These are phyloP conservation scores for Moesziomyces antarcticus DNA, from an alignment of 1,284 basidiomycete genomes.

Conservation along the genomic window DNA sequence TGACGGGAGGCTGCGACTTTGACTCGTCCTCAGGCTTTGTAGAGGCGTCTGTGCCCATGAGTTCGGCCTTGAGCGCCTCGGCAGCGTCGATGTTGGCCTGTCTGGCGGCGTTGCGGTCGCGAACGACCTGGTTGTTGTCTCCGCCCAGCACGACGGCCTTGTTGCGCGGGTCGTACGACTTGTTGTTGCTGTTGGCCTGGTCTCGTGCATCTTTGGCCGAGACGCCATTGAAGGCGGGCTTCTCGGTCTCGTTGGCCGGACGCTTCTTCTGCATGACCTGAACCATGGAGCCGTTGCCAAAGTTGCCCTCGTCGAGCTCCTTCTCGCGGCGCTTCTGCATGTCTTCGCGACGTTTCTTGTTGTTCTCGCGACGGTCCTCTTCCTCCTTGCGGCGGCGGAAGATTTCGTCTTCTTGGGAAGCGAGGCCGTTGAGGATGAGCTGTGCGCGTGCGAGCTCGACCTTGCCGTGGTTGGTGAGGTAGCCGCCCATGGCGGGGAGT, in stretches of 20 bases:
- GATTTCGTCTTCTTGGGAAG: constrained; percentile 92
- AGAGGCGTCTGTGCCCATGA: constrained; percentile 72
- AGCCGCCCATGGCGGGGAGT: constrained; percentile 93
- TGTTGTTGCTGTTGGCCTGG: constrained; percentile 62
- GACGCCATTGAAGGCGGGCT: constrained; percentile 47
- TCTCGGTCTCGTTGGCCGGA: constrained; percentile 34
- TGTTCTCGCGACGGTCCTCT: constrained; percentile 91
- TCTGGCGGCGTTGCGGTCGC: constrained; percentile 68
- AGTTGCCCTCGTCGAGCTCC: constrained; percentile 45
- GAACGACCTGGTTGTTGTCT: constrained; percentile 57
- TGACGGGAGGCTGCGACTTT: constrained; percentile 17
- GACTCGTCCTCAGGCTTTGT: constrained; percentile 68
- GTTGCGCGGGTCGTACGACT: constrained; percentile 42
- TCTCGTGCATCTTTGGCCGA: constrained; percentile 30
- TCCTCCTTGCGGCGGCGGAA: constrained; percentile 89
- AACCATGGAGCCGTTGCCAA: constrained; percentile 38
- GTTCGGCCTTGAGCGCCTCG: constrained; percentile 89
- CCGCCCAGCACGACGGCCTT: constrained; percentile 56
- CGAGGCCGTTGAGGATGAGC: constrained; percentile 93
- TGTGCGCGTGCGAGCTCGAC: constrained; percentile 87
- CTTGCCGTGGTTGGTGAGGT: constrained; percentile 91
- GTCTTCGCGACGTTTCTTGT: constrained; percentile 80
- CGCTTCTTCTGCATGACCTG: constrained; percentile 29
- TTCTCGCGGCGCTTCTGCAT: constrained; percentile 51
- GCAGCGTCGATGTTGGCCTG: constrained; percentile 97